Percentiles rank a stretch among this genome's conserved stretches.
These are phyloP conservation scores for Elongisporangium senticosum DNA, from an alignment of 352 stramenopile genomes.

Conservation along the genomic window DNA sequence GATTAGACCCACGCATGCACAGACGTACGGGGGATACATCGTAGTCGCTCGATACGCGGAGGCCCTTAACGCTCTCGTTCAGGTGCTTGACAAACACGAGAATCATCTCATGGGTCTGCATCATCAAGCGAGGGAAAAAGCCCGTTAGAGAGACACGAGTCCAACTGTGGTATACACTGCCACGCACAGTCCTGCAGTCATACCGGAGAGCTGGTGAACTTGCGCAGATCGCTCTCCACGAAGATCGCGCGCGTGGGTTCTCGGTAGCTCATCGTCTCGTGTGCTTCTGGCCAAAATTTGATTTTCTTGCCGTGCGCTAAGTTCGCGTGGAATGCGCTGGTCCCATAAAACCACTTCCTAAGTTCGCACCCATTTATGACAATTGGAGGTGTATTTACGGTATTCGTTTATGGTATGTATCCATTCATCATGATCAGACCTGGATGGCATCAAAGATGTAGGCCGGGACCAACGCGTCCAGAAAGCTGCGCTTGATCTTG, in stretches of 20 bases:
- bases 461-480: conserved; percentile 80
- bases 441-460: conserved; percentile 89
- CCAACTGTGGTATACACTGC: not conserved
- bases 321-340: not conserved
- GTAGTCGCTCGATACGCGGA: conserved; percentile 52
- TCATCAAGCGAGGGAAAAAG: conserved; percentile 7
- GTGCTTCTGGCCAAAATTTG: conserved; percentile 7
- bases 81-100: conserved; percentile 77
- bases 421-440: conserved; percentile 30
- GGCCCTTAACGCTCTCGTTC: conserved; percentile 73
- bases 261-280: conserved; percentile 26
- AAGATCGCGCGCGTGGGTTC: conserved; percentile 77
- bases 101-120: conserved; percentile 74
- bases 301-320: not conserved
- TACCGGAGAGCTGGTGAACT: conserved; percentile 67
- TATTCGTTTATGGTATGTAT: conserved; percentile 1
- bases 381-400: not conserved
- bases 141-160: not conserved
- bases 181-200: not conserved
- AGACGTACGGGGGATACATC: conserved; percentile 52
- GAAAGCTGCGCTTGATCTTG: conserved; percentile 77
- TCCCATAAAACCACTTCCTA: not conserved
- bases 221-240: conserved; percentile 56
- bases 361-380: not conserved
- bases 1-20: not conserved